Evolutionary conservation across 257 asterid genomes (phyloP), one percentile per base, ranked within the genome.

Genomic region (Nicotiana sylvestris): DNA sequence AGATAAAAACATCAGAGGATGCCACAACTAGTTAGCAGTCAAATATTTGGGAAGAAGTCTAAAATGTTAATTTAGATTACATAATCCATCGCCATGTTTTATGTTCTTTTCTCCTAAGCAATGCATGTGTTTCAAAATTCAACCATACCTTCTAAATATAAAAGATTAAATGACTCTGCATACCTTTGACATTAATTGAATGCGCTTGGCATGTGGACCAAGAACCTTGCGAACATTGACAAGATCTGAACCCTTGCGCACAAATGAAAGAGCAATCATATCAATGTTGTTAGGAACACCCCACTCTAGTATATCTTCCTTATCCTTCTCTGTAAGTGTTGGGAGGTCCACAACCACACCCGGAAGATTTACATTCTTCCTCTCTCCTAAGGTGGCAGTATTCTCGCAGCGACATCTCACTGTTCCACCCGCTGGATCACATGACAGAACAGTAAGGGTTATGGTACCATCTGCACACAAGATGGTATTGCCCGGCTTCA

Each of bases 281-380:
- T 94, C 97, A 74, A 94, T 92, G 21, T 91, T 87, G 82, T 94
- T 94, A 30, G 98, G 98, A 82, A 94, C 93, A 49, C 98, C 98
- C 98, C 98, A 94, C 39, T 64, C 93, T 6, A 92, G 88, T 66
- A 94, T 94, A 81, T 94, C 98, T 86, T 94, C 98, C 82, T 88
- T 91, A 85, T 94, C 98, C 88, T 94, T 94, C 65, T 92, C 97
- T 0, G 98, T 94, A 62, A 94, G 92, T 27, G 98, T 94, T 0
- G 98, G 98, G 67, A 94, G 98, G 87, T 94, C 97, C 84, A 94
- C 98, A 0, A 94, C 93, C 27, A 94, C 90, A 27, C 98, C 98
- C 25, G 98, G 98, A 77, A 94, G 87, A 83, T 94, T 94, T 4
- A 94, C 98, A 51, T 94, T 94, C 83, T 94, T 94, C 81, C 96